Percentiles rank a stretch among this genome's conserved stretches.
Evolutionary conservation across 495 filamentous ascomycete species (phyloP).

Genomic region (Neurospora pannonica): DNA sequence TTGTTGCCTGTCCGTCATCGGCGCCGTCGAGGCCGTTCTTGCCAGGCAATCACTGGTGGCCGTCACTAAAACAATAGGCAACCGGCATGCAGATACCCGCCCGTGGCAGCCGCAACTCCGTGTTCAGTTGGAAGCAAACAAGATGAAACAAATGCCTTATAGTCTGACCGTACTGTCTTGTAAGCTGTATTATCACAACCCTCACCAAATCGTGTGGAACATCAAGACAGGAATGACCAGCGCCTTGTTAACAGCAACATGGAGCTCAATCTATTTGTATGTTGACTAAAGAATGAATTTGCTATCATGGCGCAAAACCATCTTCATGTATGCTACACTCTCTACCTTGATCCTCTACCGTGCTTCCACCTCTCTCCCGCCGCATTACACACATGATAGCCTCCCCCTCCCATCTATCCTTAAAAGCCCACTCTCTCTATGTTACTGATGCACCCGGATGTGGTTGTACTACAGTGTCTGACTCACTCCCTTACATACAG

Average conservation of each 20-base stretch:
- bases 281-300: background rate
- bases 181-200: background rate
- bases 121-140: background rate
- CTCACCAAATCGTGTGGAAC: background rate
- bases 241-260: background rate
- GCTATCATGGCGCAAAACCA: background rate
- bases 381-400: background rate
- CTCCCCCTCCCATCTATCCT: background rate
- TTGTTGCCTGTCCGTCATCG: background rate
- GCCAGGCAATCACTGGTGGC: background rate
- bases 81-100: background rate
- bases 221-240: background rate
- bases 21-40: background rate
- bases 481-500: conserved; percentile 31
- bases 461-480: background rate
- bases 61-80: background rate
- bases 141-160: background rate
- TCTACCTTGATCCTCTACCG: background rate
- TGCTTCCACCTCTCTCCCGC: background rate
- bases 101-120: background rate
- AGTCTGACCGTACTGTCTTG: background rate
- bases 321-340: background rate
- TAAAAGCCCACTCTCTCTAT: background rate
- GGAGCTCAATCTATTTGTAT: background rate
- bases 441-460: background rate